Evolutionary conservation across 2,329 filamentous ascomycete species (phyloP), one percentile per base, ranked within the genome.

Genomic region (Cadophora luteo-olivacea): DNA sequence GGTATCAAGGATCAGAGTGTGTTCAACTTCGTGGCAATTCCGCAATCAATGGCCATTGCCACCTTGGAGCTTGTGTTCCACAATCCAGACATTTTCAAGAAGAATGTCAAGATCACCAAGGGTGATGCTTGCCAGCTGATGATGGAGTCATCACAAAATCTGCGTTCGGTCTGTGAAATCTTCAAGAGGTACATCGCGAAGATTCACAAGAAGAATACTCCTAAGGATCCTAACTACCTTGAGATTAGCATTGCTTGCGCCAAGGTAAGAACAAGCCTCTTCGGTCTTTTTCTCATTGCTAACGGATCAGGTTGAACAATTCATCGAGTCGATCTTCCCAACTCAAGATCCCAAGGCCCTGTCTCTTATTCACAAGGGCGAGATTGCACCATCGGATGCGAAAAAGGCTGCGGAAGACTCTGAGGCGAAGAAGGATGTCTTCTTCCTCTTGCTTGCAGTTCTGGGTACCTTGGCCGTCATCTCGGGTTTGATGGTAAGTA

Each of bases 1-100:
- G 96, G 92, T 58, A 89, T 99, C 72, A 91, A 91, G 73, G 96
- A 99, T 78, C 96, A 99, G 83, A 97, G 93, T 78, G 93, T 97
- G 32, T 99, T 99, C 88, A 99, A 99, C 86, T 99, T 99, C 80
- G 94, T 94, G 60, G 95, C 95, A 67, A 99, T 99, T 72, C 96
- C 96, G 2, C 96, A 99, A 81, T 85, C 90, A 72, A 99, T 99
- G 96, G 96, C 95, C 64, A 97, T 99, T 79, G 95, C 96, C 9
- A 98, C 95, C 0, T 83, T 98, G 52, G 94, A 97, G 75, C 84
- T 93, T 22, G 92, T 95, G 75, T 99, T 98, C 88, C 91, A 92
- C 76, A 99, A 99, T 81, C 92, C 92, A 25, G 86, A 85, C 69
- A 89, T 99, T 68, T 97, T 97, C 78, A 82, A 95, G 78, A 89